These are phyloP conservation scores for Athelia sp. DNA, from an alignment of 1,284 basidiomycete genomes.

Conservation along the genomic window DNA sequence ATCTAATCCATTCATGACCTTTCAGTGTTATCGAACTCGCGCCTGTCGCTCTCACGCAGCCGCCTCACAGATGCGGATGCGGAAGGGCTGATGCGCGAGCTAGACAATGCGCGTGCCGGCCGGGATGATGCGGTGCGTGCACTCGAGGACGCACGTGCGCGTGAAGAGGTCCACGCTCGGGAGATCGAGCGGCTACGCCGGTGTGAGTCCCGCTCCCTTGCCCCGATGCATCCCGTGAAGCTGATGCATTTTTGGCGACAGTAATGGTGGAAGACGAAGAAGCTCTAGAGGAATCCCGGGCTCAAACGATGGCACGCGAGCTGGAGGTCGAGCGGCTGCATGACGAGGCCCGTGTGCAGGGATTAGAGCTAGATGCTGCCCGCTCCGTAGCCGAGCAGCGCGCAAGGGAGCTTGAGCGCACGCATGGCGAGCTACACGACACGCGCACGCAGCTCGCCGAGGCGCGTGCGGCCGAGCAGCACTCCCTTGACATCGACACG, in stretches of 20 bases:
- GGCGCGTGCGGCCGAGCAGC: constrained; percentile 10
- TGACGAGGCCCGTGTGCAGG: constrained; percentile 53
- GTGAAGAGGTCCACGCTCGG: constrained; percentile 45
- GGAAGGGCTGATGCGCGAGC: constrained; percentile 12
- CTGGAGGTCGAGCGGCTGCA: constrained; percentile 62
- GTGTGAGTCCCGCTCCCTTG: constrained; percentile 34
- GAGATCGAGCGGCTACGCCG: constrained; percentile 51
- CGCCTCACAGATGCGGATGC: constrained; percentile 56
- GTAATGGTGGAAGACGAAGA: no score
- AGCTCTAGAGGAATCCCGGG: constrained; percentile 58
- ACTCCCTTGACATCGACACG: constrained; percentile 24
- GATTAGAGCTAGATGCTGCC: constrained; percentile 55
- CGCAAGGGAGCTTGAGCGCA: constrained; percentile 52
- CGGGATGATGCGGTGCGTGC: constrained; percentile 70
- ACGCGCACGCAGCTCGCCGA: constrained; percentile 64
- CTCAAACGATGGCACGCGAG: constrained; percentile 50
- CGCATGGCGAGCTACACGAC: constrained; percentile 68
- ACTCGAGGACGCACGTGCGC: constrained; percentile 52
- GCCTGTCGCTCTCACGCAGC: background rate
- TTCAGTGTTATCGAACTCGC: constrained; percentile 2
- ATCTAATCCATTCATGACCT: constrained; percentile 25
- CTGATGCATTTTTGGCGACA: no score
- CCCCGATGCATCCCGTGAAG: constrained; percentile 31
- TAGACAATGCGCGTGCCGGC: constrained; percentile 16
- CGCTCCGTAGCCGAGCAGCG: constrained; percentile 67